These are phyloP conservation scores for Ophiocordyceps sinensis DNA, from an alignment of 2,329 filamentous ascomycete species.

Conservation along the genomic window DNA sequence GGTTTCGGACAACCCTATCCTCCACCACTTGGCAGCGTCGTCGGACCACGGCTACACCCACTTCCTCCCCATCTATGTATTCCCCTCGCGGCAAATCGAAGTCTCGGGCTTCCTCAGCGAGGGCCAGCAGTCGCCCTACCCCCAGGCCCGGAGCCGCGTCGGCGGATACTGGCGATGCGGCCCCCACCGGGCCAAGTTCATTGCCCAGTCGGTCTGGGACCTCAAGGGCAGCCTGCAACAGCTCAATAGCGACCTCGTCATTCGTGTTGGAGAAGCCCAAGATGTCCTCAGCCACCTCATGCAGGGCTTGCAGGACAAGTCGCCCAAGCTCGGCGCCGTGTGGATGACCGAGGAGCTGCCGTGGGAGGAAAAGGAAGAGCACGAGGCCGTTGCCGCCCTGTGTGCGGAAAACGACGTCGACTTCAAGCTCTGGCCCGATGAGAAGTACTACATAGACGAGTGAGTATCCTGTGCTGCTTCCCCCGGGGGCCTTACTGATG, in stretches of 20 bases:
- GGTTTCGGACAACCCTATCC: conserved; percentile 58
- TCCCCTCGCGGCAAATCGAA: conserved; percentile 58
- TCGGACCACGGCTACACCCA: conserved; percentile 46
- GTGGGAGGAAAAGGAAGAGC: conserved; percentile 53
- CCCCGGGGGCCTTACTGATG: conserved; percentile 4
- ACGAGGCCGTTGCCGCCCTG: conserved; percentile 35
- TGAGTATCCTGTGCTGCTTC: conserved; percentile 27
- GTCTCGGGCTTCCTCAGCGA: conserved; percentile 56
- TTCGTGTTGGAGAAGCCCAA: conserved; percentile 47
- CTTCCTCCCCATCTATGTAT: conserved; percentile 55
- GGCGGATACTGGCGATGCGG: conserved; percentile 62
- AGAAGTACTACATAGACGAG: conserved; percentile 72
- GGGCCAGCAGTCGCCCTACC: conserved; percentile 45
- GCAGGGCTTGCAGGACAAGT: conserved; percentile 25
- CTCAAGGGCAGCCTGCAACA: conserved; percentile 47
- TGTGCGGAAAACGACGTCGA: conserved; percentile 38
- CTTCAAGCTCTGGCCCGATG: conserved; percentile 55
- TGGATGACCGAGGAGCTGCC: conserved; percentile 65
- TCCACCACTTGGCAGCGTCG: conserved; percentile 39
- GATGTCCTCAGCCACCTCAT: conserved; percentile 48
- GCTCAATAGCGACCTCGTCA: conserved; percentile 43
- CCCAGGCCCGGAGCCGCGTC: conserved; percentile 49
- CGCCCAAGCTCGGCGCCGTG: conserved; percentile 40
- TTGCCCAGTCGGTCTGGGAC: conserved; percentile 60
- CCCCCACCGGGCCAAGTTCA: conserved; percentile 55